Evolutionary conservation across 805 yeast genomes (phyloP).

Genomic region (Lipomyces yamadae): DNA sequence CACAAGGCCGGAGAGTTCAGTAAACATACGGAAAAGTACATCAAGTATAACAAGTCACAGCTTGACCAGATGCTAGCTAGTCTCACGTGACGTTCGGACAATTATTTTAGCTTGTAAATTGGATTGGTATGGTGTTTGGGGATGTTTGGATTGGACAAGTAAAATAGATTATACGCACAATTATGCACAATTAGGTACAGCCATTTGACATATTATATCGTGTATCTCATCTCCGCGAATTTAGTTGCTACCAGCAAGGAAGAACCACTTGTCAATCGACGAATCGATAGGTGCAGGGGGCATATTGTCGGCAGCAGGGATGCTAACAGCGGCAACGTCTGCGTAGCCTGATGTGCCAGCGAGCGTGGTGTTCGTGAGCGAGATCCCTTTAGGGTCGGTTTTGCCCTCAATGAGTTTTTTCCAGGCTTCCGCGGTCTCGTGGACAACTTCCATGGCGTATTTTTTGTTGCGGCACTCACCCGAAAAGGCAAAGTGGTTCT

Average conservation of each 20-base stretch:
- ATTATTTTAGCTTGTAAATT: background rate
- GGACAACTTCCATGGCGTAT: conserved; percentile 82
- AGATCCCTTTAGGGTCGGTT: conserved; percentile 63
- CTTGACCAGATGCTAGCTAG: conserved; percentile 50
- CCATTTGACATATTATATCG: background rate
- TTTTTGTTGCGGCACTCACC: conserved; percentile 88
- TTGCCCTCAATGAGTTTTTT: conserved; percentile 70
- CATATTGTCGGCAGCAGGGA: conserved; percentile 67
- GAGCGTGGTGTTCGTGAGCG: conserved; percentile 77
- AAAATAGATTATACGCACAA: background rate
- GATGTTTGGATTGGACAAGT: background rate
- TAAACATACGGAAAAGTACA: conserved; percentile 70
- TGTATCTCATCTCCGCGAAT: background rate
- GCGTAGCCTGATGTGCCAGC: conserved; percentile 59
- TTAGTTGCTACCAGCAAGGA: conserved; percentile 60
- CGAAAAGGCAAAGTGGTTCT: conserved; percentile 93
- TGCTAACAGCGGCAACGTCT: conserved; percentile 51
- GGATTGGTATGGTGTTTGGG: background rate
- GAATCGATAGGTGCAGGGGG: conserved; percentile 91
- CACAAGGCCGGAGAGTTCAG: conserved; percentile 71
- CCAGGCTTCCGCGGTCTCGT: conserved; percentile 88
- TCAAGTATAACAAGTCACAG: conserved; percentile 54
- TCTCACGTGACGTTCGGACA: conserved; percentile 28
- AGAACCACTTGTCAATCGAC: conserved; percentile 98
- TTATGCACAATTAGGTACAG: background rate